phyloP scores from a whole-genome alignment of 164 flowering plant species.

The Paratinospora sagittata region DNA sequence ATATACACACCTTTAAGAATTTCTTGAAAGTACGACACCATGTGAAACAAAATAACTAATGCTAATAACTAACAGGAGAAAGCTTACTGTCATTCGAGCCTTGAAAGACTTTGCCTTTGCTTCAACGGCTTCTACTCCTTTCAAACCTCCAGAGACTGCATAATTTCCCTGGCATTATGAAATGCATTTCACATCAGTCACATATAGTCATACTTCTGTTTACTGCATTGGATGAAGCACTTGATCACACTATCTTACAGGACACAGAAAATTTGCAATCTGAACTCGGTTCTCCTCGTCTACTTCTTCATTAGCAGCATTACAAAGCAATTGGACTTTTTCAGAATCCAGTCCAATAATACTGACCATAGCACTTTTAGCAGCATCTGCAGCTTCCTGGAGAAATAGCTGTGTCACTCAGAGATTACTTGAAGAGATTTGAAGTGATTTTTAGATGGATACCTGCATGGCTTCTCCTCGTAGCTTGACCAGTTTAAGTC shows the following conservation, averaged over 20 bases:
- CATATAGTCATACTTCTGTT: not conserved
- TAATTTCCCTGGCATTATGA: conserved; percentile 67
- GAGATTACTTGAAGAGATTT: not conserved
- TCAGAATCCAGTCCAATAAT: conserved; percentile 86
- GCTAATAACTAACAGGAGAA: not conserved
- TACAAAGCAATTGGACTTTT: conserved; percentile 86
- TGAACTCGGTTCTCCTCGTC: conserved; percentile 79
- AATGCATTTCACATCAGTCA: conserved; percentile 3
- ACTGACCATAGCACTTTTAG: conserved; percentile 94
- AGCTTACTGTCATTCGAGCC: conserved; percentile 90
- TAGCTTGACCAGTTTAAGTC: conserved; percentile 91
- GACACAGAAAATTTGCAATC: conserved; percentile 90
- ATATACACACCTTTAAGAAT: not conserved
- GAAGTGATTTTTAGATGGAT: conserved; percentile 3
- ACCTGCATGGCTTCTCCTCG: conserved; percentile 99
- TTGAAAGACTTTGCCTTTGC: conserved; percentile 96
- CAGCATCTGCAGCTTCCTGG: conserved; percentile 97
- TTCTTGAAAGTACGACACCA: not conserved
- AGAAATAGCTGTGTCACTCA: conserved; percentile 12
- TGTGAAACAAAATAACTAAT: not conserved
- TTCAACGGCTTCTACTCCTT: conserved; percentile 92
- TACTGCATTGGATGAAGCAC: not conserved
- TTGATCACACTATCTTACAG: conserved; percentile 46
- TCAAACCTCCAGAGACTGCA: conserved; percentile 95
- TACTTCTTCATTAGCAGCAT: conserved; percentile 95